Evolutionary conservation across 2,329 filamentous ascomycete genomes (phyloP), one percentile per base, ranked within the genome.

Genomic region (Ascochyta koolunga): DNA sequence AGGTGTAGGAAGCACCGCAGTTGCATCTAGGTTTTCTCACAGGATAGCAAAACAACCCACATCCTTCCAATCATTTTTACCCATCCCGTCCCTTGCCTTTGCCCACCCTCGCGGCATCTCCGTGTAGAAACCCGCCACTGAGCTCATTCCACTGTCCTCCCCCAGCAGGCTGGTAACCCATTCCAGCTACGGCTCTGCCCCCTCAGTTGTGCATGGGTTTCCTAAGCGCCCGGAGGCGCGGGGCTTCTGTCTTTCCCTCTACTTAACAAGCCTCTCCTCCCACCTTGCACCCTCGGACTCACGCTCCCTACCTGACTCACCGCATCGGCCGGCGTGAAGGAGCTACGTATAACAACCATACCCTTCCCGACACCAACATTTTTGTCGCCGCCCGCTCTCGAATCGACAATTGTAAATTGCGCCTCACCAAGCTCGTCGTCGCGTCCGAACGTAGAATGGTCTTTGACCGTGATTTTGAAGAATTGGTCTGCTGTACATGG

Each of bases 381-480:
- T 79, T 93, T 95, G 64, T 93, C 88, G 25, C 82, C 78, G 27
- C 82, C 79, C 2, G 85, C 84, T 8, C 83, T 81, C 60, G 85
- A 83, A 70, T 99, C 93, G 60, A 93, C 91, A n/a, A 99, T 85
- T 71, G 96, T 93, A 78, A 96, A 96, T n/a, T 89, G 73, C 5
- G 85, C 85, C 69, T 98, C 93, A 47, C 95, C 95, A 0, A 99
- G 82, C 54, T 88, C 85, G 50, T 93, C 88, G 70, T 96, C 91
- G 53, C 86, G 89, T 45, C 90, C 89, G 69, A 98, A 93, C 0
- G 87, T 90, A 67, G 89, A 86, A 69, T 96, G 91, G 65, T 92
- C 89, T 71, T 92, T 92, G 58, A 92, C 92, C 59, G 90, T 84
- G 57, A 99, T 72, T 72, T 91, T 89, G 83, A 97, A 98, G 69